Evolutionary conservation across 441 rosid species (phyloP), one percentile per base, ranked within the genome.

Genomic region (Omphalea diandra): DNA sequence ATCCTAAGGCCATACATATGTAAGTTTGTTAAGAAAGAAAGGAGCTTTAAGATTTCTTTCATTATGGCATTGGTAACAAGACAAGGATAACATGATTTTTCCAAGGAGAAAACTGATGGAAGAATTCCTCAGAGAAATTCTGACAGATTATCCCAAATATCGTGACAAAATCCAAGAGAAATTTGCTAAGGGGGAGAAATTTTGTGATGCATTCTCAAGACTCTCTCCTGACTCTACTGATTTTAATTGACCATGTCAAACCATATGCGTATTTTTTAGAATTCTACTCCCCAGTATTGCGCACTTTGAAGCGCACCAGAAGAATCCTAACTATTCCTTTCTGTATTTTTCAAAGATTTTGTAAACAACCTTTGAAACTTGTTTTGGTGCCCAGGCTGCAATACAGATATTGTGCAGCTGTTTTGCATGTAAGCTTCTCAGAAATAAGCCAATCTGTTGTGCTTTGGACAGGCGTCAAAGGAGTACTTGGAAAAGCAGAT

Each of bases 401-500:
- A 5, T 55, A 11, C 46, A 68, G 38, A 24, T 43, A 7, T 49
- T 33, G 7, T 27, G 15, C 14, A 2, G 27, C 15, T 57, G 14
- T 15, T 4, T 20, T 40, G 47, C 41, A 26, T 61, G 10, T 9
- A 15, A 46, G 15, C 32, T 57, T 2, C 2, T 3, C 1, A 35
- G 40, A 33, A 38, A 27, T 60, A 27, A 63, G 14, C 33, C 7
- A 41, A 65, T 50, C 22, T 79, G 46, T 56, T 57, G 12, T 68
- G 10, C 70, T 33, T 73, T 74, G 63, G 38, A 67, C 81, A 92
- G 97, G 81, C 85, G 43, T 94, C 96, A 0, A 92, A 86, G 85
- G 97, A 94, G 63, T 90, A 92, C 82, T 76, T 90, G 81, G 96
- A 90, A 72, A 88, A 90, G 81, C 96, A 84, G 76, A 83, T 56